Base-by-base conservation (phyloP, 1,284 basidiomycete genomes). In the Puccinia novopanici region DNA sequence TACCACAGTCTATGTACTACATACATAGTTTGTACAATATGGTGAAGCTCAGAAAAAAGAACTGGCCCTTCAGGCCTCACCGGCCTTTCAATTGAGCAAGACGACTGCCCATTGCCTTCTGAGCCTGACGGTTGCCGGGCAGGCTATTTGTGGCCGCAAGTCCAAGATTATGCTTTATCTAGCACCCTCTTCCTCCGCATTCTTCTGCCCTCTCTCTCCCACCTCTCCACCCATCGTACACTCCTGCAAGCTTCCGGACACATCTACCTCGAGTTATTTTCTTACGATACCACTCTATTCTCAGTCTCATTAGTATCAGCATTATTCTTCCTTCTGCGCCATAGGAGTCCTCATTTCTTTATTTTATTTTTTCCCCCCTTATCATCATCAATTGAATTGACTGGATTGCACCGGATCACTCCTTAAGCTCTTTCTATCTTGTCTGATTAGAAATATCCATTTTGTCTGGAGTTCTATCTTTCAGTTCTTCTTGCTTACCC, bases 31-130 rank as follows among this genome's bases (percentile, higher is more conserved):
- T 34, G 34, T 34, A n/a, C n/a, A n/a, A n/a, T n/a, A 42, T 24
- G 67, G 22, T 17, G 40, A 22, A 70, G 24, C 67, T 17, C 15
- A 30, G 67, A 13, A 50, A 70, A 63, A 63, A 63, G 22, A 40
- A 63, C 40, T 34, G 15, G 61, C 37, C 61, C 61, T 34, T 63
- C 34, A 37, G 61, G 40, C 40, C 19, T 17, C 37, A 70, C 48
- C 42, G 48, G 42, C 9, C 17, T 70, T 70, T 70, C 67, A 70
- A 70, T 70, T 70, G 67, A 70, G 48, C 45, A 70, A 70, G 67
- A 17, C 67, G 67, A 52, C 67, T 70, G 67, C 67, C 67, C 67
- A 70, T 70, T 70, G 22, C 67, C 67, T 70, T 34, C 34, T 70
- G 10, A 42, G 67, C 67, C 67, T 70, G 67, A 70, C 61, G 3